Evolutionary conservation across 768 basidiomycete genomes (phyloP), one percentile per base, ranked within the genome.

Genomic region (Mycena belliarum): DNA sequence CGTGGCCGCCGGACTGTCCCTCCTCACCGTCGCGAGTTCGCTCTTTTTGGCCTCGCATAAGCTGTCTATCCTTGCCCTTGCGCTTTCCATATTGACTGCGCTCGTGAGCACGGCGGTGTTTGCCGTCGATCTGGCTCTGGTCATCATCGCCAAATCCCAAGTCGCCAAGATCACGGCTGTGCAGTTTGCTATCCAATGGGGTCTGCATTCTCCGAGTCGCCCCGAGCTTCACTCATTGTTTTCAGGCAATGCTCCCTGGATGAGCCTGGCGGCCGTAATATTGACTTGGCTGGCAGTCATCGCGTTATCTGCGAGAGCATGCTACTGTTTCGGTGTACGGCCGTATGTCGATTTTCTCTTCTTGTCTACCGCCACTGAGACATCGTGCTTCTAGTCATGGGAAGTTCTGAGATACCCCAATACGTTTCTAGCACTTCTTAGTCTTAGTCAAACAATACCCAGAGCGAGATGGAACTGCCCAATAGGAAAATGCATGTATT

Each of bases 201-300:
- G n/a, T n/a, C n/a, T n/a, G n/a, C n/a, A n/a, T n/a, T n/a, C n/a
- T n/a, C n/a, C n/a, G n/a, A n/a, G n/a, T n/a, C n/a, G n/a, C n/a
- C n/a, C n/a, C n/a, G n/a, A n/a, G n/a, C n/a, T n/a, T n/a, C n/a
- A n/a, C n/a, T n/a, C n/a, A n/a, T n/a, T n/a, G n/a, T n/a, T n/a
- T n/a, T n/a, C n/a, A n/a, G n/a, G 90, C n/a, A 84, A 85, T 59
- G 88, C 70, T 10, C 80, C 87, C 9, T 91, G 89, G 89, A 81
- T 92, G 82, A 78, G 83, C n/a, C 63, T 91, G 40, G 75, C 66
- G 5, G 84, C 82, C 16, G 70, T 82, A 50, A 60, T 82, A 11
- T 68, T 83, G 61, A 78, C 81, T 2, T 91, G 88, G 87, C 42
- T 80, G 3, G 82, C 82, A 0, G 79, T 89, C 33, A 66, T 88